Evolutionary conservation across 2,329 filamentous ascomycete species (phyloP).

Genomic region (Aspergillus fumigatiaffinis): DNA sequence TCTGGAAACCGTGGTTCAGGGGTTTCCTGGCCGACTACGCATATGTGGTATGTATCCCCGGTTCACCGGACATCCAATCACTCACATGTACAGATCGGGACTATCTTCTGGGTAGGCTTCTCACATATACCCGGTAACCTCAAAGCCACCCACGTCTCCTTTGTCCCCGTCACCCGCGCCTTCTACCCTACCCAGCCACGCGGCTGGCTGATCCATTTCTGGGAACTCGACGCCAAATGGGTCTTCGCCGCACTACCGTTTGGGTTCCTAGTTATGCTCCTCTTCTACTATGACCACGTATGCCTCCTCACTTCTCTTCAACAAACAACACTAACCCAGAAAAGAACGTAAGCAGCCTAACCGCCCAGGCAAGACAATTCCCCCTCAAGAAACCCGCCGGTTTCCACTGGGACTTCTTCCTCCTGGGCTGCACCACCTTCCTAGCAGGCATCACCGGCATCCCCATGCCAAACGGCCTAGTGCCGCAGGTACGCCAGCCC

Average conservation of each 20-base stretch:
- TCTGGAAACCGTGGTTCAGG: constrained; percentile 44
- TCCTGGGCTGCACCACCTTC: constrained; percentile 70
- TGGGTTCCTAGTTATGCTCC: constrained; percentile 70
- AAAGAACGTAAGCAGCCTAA: constrained; percentile 67
- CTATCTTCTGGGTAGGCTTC: constrained; percentile 79
- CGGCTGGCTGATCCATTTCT: constrained; percentile 74
- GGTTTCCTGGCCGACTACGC: constrained; percentile 51
- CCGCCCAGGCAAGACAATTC: constrained; percentile 74
- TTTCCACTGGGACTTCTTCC: constrained; percentile 79
- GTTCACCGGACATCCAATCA: too few species aligned
- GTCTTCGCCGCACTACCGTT: constrained; percentile 79
- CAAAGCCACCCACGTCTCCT: constrained; percentile 61
- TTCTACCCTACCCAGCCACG: constrained; percentile 71
- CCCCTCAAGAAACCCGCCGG: constrained; percentile 73
- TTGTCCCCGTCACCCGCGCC: constrained; percentile 67
- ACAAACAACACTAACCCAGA: not conserved
- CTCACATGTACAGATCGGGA: constrained; percentile 37
- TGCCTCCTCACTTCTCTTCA: constrained; percentile 45
- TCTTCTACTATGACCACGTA: constrained; percentile 87
- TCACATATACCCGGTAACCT: constrained; percentile 75
- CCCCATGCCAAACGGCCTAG: constrained; percentile 74
- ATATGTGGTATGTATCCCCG: constrained; percentile 38
- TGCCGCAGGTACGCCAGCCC: constrained; percentile 35
- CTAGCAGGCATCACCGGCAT: constrained; percentile 69
- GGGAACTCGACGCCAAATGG: constrained; percentile 66